phyloP scores from a whole-genome alignment of 2,329 filamentous ascomycete genomes.

The Diaporthe helianthi region DNA sequence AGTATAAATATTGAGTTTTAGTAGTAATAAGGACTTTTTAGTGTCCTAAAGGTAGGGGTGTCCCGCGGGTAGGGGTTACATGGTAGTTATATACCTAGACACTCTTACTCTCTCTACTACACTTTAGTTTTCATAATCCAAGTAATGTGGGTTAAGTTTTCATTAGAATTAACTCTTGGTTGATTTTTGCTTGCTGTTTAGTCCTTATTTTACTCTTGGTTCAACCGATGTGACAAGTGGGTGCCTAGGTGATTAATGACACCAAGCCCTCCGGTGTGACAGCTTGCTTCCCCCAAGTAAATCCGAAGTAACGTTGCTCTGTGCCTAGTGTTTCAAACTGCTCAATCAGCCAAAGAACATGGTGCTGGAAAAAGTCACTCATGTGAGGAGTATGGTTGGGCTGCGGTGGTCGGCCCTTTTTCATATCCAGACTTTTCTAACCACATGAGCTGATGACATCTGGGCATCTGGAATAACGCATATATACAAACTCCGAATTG shows the following conservation, averaged over 20 bases:
- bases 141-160: not conserved
- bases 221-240: fast-evolving
- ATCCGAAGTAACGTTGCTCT: not conserved
- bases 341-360: too few species aligned
- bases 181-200: not conserved
- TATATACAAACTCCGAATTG: not conserved
- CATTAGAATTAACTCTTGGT: not conserved
- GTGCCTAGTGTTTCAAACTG: not conserved
- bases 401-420: not conserved
- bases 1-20: too few species aligned
- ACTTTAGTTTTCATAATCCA: not conserved
- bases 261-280: not conserved
- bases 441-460: not conserved
- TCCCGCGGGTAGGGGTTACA: too few species aligned
- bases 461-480: not conserved
- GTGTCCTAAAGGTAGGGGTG: too few species aligned
- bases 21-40: too few species aligned
- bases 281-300: not conserved
- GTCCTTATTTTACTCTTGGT: too few species aligned
- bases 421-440: not conserved
- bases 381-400: not conserved
- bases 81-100: too few species aligned
- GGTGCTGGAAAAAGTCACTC: not conserved
- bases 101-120: not conserved
- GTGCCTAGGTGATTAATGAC: too few species aligned